Percentiles rank a stretch among this genome's conserved stretches.
phyloP scores from a whole-genome alignment of 345 rosid species.

The Eutrema yunnanense region DNA sequence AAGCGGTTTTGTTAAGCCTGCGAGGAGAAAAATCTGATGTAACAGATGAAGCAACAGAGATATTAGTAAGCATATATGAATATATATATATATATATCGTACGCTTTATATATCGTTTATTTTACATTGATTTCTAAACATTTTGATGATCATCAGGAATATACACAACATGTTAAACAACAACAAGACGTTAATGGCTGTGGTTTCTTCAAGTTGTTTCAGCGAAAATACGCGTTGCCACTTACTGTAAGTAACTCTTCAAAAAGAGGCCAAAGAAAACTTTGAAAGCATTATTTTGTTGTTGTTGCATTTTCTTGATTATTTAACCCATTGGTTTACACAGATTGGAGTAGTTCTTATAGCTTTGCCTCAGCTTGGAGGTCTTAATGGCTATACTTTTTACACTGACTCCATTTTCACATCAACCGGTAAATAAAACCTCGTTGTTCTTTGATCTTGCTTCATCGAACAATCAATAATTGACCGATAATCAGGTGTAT shows the following conservation, averaged over 20 bases:
- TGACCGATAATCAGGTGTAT: slow-evolving; percentile 46
- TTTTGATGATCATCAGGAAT: slow-evolving; percentile 4
- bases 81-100: background rate
- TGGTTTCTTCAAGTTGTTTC: slow-evolving; percentile 20
- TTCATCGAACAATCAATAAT: background rate
- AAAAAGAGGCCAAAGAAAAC: background rate
- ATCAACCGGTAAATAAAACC: slow-evolving; percentile 42
- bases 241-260: slow-evolving; percentile 18
- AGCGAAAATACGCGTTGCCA: slow-evolving; percentile 18
- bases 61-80: slow-evolving; percentile 10
- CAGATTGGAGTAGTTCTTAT: slow-evolving; percentile 72
- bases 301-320: background rate
- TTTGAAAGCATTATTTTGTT: background rate
- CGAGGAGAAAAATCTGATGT: slow-evolving; percentile 19
- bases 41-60: slow-evolving; percentile 27
- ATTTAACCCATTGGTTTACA: background rate
- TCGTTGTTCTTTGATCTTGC: background rate
- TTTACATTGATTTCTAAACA: background rate
- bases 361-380: slow-evolving; percentile 80
- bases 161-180: slow-evolving; percentile 21
- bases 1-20: slow-evolving; percentile 13
- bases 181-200: background rate
- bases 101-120: background rate
- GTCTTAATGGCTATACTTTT: slow-evolving; percentile 48
- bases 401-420: slow-evolving; percentile 50